phyloP scores from a whole-genome alignment of 306 rosid genomes.

The Rubus idaeus region DNA sequence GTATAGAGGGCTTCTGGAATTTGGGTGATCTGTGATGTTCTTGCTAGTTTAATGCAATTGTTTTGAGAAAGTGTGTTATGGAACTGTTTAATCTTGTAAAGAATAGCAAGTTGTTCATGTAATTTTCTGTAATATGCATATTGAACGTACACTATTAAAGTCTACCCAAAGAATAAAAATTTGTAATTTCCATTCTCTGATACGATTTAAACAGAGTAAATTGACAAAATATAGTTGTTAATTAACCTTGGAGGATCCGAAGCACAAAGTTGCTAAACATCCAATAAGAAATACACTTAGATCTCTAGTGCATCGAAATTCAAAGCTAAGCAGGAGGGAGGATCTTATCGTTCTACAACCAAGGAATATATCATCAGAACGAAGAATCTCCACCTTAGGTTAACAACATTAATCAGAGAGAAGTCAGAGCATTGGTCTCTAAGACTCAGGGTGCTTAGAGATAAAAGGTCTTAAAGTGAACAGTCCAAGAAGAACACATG shows the following conservation, averaged over 20 bases:
- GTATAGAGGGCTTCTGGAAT: not conserved
- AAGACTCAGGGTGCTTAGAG: too few species aligned
- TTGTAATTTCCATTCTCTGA: not conserved
- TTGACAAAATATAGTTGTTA: not conserved
- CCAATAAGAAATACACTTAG: not conserved
- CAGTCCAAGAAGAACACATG: conserved; percentile 14
- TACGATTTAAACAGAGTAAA: not conserved
- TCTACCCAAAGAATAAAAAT: not conserved
- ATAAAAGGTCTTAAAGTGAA: too few species aligned
- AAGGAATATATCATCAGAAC: too few species aligned
- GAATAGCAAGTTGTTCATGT: not conserved
- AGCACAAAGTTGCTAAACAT: not conserved
- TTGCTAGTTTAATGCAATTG: not conserved
- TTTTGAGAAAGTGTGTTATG: not conserved
- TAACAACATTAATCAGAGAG: not conserved
- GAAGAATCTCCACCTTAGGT: not conserved
- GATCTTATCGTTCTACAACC: not conserved
- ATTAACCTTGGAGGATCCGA: not conserved
- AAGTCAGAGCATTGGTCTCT: too few species aligned
- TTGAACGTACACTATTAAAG: not conserved
- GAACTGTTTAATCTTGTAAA: not conserved
- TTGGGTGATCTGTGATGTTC: not conserved
- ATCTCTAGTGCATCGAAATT: not conserved
- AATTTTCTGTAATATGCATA: not conserved
- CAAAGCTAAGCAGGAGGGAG: not conserved